Conservation (phyloP, 345 rosid genomes). For the Pelargonium nanum region DNA sequence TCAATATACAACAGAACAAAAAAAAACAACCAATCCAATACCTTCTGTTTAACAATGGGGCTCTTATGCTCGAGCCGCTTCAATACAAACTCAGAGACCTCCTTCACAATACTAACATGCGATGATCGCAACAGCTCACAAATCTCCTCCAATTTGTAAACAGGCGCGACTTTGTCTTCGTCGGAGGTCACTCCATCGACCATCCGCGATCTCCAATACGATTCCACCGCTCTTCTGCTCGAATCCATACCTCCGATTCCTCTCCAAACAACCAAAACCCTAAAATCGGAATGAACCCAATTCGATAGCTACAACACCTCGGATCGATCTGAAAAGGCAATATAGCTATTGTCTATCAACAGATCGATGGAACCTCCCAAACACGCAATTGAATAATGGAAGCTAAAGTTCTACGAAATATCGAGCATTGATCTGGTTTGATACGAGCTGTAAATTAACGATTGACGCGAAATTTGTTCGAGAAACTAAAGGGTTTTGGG, state of each 20-base stretch:
- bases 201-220: conserved; percentile 96
- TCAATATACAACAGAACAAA: not conserved
- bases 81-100: conserved; percentile 67
- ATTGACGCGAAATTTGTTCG: not conserved
- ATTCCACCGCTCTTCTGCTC: conserved; percentile 97
- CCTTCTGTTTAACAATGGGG: conserved; percentile 96
- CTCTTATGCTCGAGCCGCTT: conserved; percentile 88
- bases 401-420: not conserved
- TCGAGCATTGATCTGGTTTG: not conserved
- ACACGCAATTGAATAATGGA: not conserved
- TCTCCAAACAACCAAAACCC: not conserved
- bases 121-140: conserved; percentile 84
- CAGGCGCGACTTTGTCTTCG: conserved; percentile 93
- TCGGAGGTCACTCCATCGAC: conserved; percentile 79
- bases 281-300: conserved; percentile 1
- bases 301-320: not conserved
- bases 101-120: conserved; percentile 75
- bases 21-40: conserved; percentile 6
- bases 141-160: conserved; percentile 89
- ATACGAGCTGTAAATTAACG: not conserved
- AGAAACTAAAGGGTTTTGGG: not conserved
- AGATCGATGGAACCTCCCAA: not conserved
- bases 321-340: not conserved
- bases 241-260: conserved; percentile 54
- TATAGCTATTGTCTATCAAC: not conserved